Base-by-base conservation (phyloP, 192 early-diverging fungal species). In the Cladochytrium replicatum region DNA sequence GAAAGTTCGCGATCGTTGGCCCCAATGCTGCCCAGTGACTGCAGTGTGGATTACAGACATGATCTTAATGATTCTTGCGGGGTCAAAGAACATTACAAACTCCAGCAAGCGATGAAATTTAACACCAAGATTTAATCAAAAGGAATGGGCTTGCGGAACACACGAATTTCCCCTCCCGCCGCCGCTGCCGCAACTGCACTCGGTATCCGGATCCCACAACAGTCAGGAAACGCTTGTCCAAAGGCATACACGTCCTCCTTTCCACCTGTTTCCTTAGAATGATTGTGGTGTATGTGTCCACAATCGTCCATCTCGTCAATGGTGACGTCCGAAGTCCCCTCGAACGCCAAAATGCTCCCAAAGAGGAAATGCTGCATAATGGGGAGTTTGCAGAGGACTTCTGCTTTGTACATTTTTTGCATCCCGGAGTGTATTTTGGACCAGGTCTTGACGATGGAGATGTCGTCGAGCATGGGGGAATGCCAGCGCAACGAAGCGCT, bases 291-390 rank as follows among this genome's bases (percentile, higher is more conserved):
- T n/a, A 69, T 66, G 60, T 74, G 61, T 0, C 61, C 70, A 32
- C 75, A 74, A n/a, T 77, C 67, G 26, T 82, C 71, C 3, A 64
- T 47, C 25, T 55, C 56, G 1, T 67, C 69, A 1, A 61, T 56
- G 15, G 58, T 30, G 38, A 61, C 43, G 3, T 22, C 21, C 7
- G 45, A 51, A 21, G 28, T 44, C 8, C 47, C 30, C 31, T 74
- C 65, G 58, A 97, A 94, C 28, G 78, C 69, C 23, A 94, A 46
- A 17, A 93, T 55, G 11, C 71, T 63, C 11, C 93, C 94, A 77
- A 98, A 98, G 44, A 85, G 67, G 61, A 93, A 86, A 52, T 98
- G 94, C 67, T 98, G 94, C 66, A 96, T 90, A 17, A 98, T 89
- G 1, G 94, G 94, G 29, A 94, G 76, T 61, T 98, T 98, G 26